Conservation (phyloP, 352 stramenopile genomes). For the Pythium sukuiense region DNA sequence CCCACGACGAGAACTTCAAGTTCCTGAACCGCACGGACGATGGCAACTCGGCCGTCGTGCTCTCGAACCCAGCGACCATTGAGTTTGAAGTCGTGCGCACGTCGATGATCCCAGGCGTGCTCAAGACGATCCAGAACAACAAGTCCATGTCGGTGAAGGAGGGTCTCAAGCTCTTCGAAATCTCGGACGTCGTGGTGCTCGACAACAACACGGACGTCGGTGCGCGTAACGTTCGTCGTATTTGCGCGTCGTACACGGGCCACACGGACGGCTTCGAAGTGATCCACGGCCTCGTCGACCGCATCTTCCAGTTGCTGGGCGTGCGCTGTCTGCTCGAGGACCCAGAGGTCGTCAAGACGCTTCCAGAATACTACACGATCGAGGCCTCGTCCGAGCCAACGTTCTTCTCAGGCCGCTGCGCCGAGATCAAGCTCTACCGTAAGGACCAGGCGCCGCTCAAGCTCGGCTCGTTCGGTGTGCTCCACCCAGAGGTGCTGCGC, state of each 20-base stretch:
- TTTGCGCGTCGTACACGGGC: conserved; percentile 97
- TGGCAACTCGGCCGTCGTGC: conserved; percentile 88
- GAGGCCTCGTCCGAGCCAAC: conserved; percentile 57
- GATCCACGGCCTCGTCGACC: conserved; percentile 98
- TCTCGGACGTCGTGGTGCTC: conserved; percentile 98
- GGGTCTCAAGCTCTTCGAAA: conserved; percentile 99
- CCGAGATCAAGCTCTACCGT: conserved; percentile 91
- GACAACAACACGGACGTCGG: conserved; percentile 93
- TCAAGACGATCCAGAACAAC: conserved; percentile 99
- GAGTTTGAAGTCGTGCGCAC: conserved; percentile 99
- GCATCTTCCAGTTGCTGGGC: conserved; percentile 98
- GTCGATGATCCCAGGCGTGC: conserved; percentile 96
- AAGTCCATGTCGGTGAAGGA: conserved; percentile 96
- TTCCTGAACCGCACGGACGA: conserved; percentile 88
- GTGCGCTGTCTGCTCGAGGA: conserved; percentile 80
- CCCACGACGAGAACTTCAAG: conserved; percentile 97
- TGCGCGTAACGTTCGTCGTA: conserved; percentile 94
- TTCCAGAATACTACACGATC: conserved; percentile 86
- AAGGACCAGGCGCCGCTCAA: conserved; percentile 63
- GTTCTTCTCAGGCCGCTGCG: conserved; percentile 97
- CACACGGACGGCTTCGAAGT: conserved; percentile 98
- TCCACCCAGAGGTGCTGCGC: conserved; percentile 97
- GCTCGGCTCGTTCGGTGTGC: conserved; percentile 97
- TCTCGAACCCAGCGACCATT: conserved; percentile 98
- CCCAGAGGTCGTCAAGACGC: conserved; percentile 51